phyloP scores from a whole-genome alignment of 345 rosid genomes.

The Acer yangbiense region DNA sequence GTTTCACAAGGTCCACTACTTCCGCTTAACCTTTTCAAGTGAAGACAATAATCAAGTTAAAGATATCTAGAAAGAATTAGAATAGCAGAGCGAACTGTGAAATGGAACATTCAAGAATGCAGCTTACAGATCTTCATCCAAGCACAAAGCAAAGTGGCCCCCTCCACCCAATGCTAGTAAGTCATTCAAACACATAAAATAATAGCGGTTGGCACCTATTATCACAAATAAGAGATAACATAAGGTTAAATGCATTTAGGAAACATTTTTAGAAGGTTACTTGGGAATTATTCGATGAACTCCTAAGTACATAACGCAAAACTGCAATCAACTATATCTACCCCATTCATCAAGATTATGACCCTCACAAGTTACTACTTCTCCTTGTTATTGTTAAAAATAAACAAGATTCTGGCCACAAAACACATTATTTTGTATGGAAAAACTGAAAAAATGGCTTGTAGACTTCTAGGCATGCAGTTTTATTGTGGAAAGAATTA shows the following conservation, averaged over 20 bases:
- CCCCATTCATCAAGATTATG: conserved; percentile 1
- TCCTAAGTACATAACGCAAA: neutral
- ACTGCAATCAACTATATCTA: conserved; percentile 2
- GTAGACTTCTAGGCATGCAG: neutral
- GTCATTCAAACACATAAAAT: conserved; percentile 81
- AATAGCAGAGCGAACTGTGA: neutral
- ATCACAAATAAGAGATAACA: conserved; percentile 12
- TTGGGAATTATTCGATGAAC: neutral
- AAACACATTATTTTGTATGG: neutral
- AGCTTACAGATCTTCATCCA: conserved; percentile 92
- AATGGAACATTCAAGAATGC: conserved; percentile 17
- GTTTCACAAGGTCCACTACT: conserved; percentile 90
- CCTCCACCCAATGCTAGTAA: conserved; percentile 92
- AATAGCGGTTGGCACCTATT: conserved; percentile 91
- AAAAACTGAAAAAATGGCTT: neutral
- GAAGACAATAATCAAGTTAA: conserved; percentile 18
- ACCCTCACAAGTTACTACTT: neutral
- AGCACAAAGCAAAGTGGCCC: conserved; percentile 72
- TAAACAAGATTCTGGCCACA: neutral
- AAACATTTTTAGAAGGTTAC: neutral
- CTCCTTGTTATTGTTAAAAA: neutral
- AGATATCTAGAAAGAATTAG: neutral
- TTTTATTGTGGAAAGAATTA: neutral
- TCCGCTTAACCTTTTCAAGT: conserved; percentile 67
- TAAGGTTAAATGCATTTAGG: conserved; percentile 15